Conservation (phyloP, 2,329 filamentous ascomycete genomes). For the Fusarium sp. region DNA sequence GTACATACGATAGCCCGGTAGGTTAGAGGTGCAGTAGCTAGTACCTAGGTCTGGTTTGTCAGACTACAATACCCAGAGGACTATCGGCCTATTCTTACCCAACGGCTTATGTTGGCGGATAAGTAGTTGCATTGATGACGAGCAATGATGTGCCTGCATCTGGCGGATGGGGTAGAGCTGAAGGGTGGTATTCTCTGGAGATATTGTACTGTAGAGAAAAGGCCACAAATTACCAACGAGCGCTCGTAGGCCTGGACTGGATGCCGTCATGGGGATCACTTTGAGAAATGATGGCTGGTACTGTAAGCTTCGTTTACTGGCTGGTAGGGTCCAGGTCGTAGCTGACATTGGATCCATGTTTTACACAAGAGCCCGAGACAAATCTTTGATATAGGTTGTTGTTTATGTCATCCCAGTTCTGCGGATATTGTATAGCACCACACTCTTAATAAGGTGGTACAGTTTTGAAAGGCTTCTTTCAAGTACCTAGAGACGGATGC, state of each 20-base stretch:
- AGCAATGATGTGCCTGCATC: conserved; percentile 5
- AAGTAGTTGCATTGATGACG: conserved; percentile 12
- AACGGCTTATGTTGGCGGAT: conserved; percentile 6
- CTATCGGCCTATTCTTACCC: conserved; percentile 28
- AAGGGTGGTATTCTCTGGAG: neutral
- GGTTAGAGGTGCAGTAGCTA: neutral
- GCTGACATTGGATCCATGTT: conserved; percentile 18
- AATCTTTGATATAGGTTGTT: conserved; percentile 10
- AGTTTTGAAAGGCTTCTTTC: neutral
- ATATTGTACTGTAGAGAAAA: neutral
- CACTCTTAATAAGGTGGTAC: neutral
- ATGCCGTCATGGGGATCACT: conserved; percentile 28
- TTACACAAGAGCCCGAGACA: conserved; percentile 19
- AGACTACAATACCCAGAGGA: conserved; percentile 9
- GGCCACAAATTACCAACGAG: conserved; percentile 9
- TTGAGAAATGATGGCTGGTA: conserved; percentile 39
- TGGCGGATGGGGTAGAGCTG: neutral
- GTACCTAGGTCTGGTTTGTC: neutral
- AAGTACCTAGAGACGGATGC: neutral
- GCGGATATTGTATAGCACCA: neutral
- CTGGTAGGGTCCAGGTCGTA: conserved; percentile 17
- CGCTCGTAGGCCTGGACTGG: neutral
- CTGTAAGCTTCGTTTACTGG: conserved; percentile 11
- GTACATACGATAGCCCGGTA: neutral
- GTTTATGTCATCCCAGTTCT: neutral